A percentile compares a stretch with the other conserved stretches of the same genome.
phyloP scores from a whole-genome alignment of 345 rosid species.

The Camelina sativa region DNA sequence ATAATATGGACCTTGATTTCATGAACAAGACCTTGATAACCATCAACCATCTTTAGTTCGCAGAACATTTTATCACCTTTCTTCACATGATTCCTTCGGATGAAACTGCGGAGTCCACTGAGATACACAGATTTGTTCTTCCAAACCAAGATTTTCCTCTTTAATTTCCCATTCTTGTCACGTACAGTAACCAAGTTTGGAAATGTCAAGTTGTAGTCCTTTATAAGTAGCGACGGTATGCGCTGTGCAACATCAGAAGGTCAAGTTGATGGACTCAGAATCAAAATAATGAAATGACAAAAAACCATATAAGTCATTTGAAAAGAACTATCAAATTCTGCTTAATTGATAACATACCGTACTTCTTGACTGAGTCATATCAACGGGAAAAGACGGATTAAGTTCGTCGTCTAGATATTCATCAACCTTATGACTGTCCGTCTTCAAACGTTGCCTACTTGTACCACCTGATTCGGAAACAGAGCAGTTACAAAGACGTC shows the following conservation, averaged over 20 bases:
- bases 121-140: conserved; percentile 1
- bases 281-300: neutral
- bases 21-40: neutral
- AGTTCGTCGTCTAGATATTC: conserved; percentile 7
- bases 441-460: neutral
- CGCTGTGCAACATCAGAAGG: conserved; percentile 2
- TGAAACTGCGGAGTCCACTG: neutral
- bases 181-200: neutral
- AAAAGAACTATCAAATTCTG: too few relatives aligned
- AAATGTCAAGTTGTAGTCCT: conserved; percentile 21
- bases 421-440: neutral
- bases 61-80: neutral
- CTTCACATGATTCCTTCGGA: conserved; percentile 13
- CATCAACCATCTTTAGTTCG: conserved; percentile 12
- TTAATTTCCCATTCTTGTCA: conserved; percentile 5
- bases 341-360: neutral
- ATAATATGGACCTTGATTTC: conserved; percentile 19
- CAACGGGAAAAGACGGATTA: conserved; percentile 8
- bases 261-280: neutral
- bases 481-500: neutral
- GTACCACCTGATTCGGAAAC: neutral
- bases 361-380: neutral
- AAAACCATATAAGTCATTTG: neutral
- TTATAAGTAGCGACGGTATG: conserved; percentile 2
- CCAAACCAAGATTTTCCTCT: conserved; percentile 1